Evolutionary conservation across 768 basidiomycete species (phyloP).

Genomic region (Collybiopsis luxurians): DNA sequence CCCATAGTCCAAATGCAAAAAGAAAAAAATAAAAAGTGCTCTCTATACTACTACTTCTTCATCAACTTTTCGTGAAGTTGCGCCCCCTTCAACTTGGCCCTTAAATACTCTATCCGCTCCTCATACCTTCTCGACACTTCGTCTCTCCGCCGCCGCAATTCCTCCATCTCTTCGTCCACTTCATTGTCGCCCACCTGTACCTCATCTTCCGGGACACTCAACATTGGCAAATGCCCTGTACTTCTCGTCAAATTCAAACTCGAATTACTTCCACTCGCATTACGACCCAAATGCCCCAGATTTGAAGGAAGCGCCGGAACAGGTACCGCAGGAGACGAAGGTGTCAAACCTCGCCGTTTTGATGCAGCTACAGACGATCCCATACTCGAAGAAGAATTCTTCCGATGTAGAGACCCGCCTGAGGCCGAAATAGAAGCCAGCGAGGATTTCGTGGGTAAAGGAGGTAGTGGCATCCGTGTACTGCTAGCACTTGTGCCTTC

Average conservation of each 20-base stretch:
- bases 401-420: conserved; percentile 40
- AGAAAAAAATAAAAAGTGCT: no score
- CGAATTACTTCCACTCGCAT: conserved; percentile 30
- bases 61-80: conserved; percentile 80
- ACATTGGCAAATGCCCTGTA: conserved; percentile 46
- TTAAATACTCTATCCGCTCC: conserved; percentile 72
- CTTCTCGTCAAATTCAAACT: conserved; percentile 52
- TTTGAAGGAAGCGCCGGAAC: conserved; percentile 27
- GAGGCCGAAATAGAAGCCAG: background rate
- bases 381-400: conserved; percentile 62
- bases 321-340: conserved; percentile 18
- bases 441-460: conserved; percentile 16
- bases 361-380: conserved; percentile 38
- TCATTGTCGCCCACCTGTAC: conserved; percentile 26
- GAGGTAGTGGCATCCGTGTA: conserved; percentile 24
- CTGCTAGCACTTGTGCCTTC: conserved; percentile 40
- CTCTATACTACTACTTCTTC: conserved; percentile 39
- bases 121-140: conserved; percentile 76
- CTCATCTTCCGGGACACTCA: conserved; percentile 50
- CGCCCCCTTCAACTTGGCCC: conserved; percentile 80
- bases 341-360: conserved; percentile 15
- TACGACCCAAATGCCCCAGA: conserved; percentile 22
- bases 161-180: conserved; percentile 60
- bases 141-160: conserved; percentile 64
- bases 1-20: no score